Conservation (phyloP, 2,329 filamentous ascomycete genomes). For the Trichoderma sp. region DNA sequence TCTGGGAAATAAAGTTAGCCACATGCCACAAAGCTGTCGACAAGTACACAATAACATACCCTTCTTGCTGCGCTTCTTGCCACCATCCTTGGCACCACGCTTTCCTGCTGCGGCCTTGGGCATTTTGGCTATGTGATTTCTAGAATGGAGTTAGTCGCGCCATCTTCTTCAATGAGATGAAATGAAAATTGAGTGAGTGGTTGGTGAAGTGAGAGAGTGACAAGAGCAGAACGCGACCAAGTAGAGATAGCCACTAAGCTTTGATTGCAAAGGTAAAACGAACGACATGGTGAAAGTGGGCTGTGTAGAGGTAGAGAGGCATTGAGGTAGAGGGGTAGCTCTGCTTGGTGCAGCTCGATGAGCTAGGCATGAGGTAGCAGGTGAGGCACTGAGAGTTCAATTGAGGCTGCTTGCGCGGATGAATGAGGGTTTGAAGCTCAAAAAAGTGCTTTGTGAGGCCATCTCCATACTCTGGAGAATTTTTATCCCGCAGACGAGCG, state of each 20-base stretch:
- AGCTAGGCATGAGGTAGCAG: conserved; percentile 15
- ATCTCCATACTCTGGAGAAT: conserved; percentile 37
- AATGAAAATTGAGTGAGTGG: conserved; percentile 17
- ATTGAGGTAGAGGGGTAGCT: conserved; percentile 27
- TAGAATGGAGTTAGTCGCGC: not conserved
- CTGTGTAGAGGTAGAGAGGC: not conserved
- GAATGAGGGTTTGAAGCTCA: conserved; percentile 37
- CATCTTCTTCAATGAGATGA: not conserved
- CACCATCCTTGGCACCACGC: conserved; percentile 53
- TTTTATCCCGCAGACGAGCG: conserved; percentile 26
- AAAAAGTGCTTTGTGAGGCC: conserved; percentile 27
- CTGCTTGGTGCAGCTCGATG: not conserved
- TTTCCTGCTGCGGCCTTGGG: conserved; percentile 55
- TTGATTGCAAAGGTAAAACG: not conserved
- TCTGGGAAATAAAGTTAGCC: conserved; percentile 50
- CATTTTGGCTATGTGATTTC: conserved; percentile 46
- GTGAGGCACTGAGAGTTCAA: conserved; percentile 31
- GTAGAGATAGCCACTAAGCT: not conserved
- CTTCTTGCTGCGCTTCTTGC: conserved; percentile 58
- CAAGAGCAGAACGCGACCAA: not conserved
- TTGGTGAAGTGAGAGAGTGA: not conserved
- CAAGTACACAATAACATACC: conserved; percentile 43
- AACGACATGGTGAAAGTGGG: not conserved
- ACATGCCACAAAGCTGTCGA: not conserved
- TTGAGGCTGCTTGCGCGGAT: conserved; percentile 32